Percentiles rank a stretch among this genome's conserved stretches.
phyloP scores from a whole-genome alignment of 805 yeast species.

The Candida dendrica region DNA sequence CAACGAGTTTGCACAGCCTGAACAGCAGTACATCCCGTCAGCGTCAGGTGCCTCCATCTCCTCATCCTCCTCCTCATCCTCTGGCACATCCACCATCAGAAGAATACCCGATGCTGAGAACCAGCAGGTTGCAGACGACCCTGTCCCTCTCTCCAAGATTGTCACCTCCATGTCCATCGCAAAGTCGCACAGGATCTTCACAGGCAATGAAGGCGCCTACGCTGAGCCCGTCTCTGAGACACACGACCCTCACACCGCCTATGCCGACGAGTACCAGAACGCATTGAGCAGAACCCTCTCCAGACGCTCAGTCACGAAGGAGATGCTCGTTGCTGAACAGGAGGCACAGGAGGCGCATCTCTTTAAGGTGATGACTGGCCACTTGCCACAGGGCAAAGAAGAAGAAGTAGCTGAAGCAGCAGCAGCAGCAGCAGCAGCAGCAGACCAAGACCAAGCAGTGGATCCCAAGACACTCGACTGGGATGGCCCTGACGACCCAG shows the following conservation, averaged over 20 bases:
- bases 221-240: slow-evolving; percentile 12
- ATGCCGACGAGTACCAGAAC: slow-evolving; percentile 14
- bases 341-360: slow-evolving; percentile 1
- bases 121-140: slow-evolving; percentile 1
- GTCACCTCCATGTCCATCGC: background rate
- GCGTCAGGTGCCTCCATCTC: no score
- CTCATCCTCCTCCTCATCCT: background rate
- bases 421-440: no score
- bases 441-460: slow-evolving; percentile 21
- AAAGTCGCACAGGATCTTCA: slow-evolving; percentile 12
- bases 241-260: slow-evolving; percentile 3
- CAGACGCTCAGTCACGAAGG: slow-evolving; percentile 14
- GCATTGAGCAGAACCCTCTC: slow-evolving; percentile 19
- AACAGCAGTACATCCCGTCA: background rate
- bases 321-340: slow-evolving; percentile 4
- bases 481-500: slow-evolving; percentile 59
- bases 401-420: no score
- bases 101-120: background rate
- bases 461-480: slow-evolving; percentile 41
- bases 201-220: slow-evolving; percentile 7
- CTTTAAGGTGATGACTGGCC: slow-evolving; percentile 3
- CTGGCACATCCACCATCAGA: background rate
- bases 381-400: slow-evolving; percentile 18
- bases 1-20: no score
- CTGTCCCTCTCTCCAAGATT: background rate